phyloP scores from a whole-genome alignment of 768 basidiomycete genomes.

The Trametes sanguinea region DNA sequence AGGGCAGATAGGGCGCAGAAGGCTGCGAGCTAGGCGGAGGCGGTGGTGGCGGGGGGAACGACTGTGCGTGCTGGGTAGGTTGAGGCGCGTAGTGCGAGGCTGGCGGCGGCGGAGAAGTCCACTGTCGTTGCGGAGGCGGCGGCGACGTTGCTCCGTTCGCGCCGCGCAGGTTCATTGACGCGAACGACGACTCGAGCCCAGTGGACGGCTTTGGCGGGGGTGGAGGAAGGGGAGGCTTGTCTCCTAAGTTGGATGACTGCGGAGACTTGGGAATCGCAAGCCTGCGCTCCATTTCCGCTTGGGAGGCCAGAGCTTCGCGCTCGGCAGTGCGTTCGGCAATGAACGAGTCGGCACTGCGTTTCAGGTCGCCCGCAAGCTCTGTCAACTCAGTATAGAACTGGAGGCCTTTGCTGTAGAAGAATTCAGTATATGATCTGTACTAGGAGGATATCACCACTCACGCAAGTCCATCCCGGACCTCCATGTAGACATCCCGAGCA shows the following conservation, averaged over 20 bases:
- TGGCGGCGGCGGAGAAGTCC: slow-evolving; percentile 28
- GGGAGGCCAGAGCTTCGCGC: slow-evolving; percentile 63
- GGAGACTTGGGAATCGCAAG: slow-evolving; percentile 45
- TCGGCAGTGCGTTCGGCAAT: slow-evolving; percentile 66
- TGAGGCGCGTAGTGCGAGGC: slow-evolving; percentile 20
- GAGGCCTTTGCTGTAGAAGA: slow-evolving; percentile 69
- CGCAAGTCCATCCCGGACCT: slow-evolving; percentile 83
- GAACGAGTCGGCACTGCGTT: slow-evolving; percentile 60
- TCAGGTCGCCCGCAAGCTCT: slow-evolving; percentile 59
- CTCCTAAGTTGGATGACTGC: slow-evolving; percentile 39
- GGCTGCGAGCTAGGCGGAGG: slow-evolving; percentile 22
- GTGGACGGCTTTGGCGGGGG: slow-evolving; percentile 43
- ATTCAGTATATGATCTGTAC: neutral
- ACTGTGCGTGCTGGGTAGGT: slow-evolving; percentile 6
- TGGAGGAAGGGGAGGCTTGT: slow-evolving; percentile 52
- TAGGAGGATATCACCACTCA: slow-evolving; percentile 41
- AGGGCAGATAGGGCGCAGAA: slow-evolving; percentile 21
- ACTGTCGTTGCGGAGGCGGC: slow-evolving; percentile 21
- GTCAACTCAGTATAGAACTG: slow-evolving; percentile 86
- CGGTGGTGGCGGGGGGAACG: slow-evolving; percentile 20
- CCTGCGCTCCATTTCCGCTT: slow-evolving; percentile 73
- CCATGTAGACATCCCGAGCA: slow-evolving; percentile 84
- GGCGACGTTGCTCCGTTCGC: slow-evolving; percentile 32
- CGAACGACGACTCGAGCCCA: slow-evolving; percentile 52
- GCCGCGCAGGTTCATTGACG: slow-evolving; percentile 53